phyloP scores from a whole-genome alignment of 805 yeast species.

The Saccharomycopsis amapae region DNA sequence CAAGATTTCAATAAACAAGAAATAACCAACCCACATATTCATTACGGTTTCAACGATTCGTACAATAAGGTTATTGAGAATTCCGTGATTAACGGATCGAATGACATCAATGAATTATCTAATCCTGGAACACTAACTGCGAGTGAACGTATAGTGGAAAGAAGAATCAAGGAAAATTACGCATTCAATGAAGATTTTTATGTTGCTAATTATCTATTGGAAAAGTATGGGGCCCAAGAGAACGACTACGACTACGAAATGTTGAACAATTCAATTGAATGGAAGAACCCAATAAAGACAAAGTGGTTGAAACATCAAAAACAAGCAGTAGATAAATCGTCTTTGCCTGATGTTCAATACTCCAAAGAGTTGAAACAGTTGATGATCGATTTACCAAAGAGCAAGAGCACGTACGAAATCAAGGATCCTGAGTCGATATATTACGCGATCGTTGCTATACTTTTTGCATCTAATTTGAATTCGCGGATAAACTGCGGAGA shows the following conservation, averaged over 20 bases:
- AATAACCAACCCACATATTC: too few species aligned
- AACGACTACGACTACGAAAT: conserved; percentile 35
- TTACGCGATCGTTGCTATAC: conserved; percentile 52
- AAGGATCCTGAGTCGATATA: conserved; percentile 51
- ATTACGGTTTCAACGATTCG: conserved; percentile 76
- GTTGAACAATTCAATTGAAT: conserved; percentile 1
- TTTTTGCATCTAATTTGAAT: conserved; percentile 75
- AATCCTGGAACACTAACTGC: conserved; percentile 66
- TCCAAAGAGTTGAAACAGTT: conserved; percentile 54
- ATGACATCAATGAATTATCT: conserved; percentile 82
- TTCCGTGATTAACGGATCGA: conserved; percentile 63
- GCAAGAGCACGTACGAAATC: conserved; percentile 46
- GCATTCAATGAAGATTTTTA: conserved; percentile 87
- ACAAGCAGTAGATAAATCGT: conserved; percentile 18
- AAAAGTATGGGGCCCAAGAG: conserved; percentile 49
- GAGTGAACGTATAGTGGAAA: conserved; percentile 54
- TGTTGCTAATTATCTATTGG: conserved; percentile 66
- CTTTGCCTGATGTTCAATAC: conserved; percentile 42
- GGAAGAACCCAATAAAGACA: conserved; percentile 17
- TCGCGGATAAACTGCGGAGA: conserved; percentile 60
- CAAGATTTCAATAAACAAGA: conserved; percentile 43
- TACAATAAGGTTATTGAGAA: conserved; percentile 51
- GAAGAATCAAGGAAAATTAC: conserved; percentile 58
- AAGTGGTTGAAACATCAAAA: not conserved
- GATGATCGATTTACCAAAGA: conserved; percentile 59